A percentile compares a stretch with the other conserved stretches of the same genome.
phyloP scores from a whole-genome alignment of 257 asterid genomes.

The Coffea canephora region DNA sequence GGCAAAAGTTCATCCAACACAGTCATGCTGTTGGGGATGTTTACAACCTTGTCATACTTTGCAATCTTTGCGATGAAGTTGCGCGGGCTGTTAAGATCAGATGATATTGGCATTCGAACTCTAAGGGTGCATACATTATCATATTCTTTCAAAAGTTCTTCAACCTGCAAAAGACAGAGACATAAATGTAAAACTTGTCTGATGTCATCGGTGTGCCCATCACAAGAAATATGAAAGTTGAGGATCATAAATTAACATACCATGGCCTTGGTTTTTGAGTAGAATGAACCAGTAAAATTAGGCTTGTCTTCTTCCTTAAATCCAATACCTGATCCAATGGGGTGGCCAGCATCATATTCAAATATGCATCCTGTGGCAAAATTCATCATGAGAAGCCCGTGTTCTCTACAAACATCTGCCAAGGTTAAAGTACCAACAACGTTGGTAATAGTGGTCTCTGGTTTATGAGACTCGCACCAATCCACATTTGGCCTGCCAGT shows the following conservation, averaged over 20 bases:
- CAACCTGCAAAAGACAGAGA: slow-evolving; percentile 52
- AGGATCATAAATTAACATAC: slow-evolving; percentile 23
- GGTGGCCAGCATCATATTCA: slow-evolving; percentile 78
- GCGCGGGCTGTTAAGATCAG: slow-evolving; percentile 87
- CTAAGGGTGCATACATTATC: slow-evolving; percentile 94
- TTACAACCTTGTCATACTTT: slow-evolving; percentile 76
- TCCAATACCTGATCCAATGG: slow-evolving; percentile 90
- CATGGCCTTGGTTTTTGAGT: slow-evolving; percentile 98
- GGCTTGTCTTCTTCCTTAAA: slow-evolving; percentile 92
- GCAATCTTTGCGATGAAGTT: slow-evolving; percentile 91
- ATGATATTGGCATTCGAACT: slow-evolving; percentile 92
- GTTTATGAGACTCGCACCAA: slow-evolving; percentile 91
- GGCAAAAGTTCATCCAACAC: slow-evolving; percentile 95
- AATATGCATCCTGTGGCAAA: slow-evolving; percentile 96
- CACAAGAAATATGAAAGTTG: slow-evolving; percentile 9
- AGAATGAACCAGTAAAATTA: slow-evolving; percentile 85
- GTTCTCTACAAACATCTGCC: slow-evolving; percentile 88
- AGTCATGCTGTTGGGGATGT: slow-evolving; percentile 99
- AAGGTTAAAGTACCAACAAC: slow-evolving; percentile 89
- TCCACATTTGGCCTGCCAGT: slow-evolving; percentile 98
- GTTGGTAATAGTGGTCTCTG: slow-evolving; percentile 82
- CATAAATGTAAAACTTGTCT: neutral
- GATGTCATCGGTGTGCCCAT: too few species aligned
- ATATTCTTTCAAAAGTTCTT: slow-evolving; percentile 80
- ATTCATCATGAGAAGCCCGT: slow-evolving; percentile 66